These are phyloP conservation scores for Cryptosporidium ryanae DNA, from an alignment of 169 alveolate genomes.

Conservation along the genomic window DNA sequence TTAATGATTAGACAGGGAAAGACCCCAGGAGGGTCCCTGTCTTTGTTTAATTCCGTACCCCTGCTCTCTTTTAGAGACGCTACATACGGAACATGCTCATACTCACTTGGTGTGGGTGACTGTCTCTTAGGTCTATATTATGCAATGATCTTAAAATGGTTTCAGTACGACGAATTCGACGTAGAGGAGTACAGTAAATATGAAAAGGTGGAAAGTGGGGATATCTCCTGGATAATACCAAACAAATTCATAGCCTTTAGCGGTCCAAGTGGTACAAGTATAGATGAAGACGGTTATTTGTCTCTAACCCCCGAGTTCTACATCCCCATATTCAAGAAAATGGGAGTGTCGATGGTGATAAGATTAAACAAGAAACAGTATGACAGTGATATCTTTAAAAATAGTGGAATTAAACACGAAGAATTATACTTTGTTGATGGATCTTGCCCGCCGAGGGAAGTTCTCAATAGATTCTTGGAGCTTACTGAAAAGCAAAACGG, in stretches of 20 bases:
- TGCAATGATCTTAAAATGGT: conserved; percentile 92
- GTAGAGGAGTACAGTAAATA: conserved; percentile 89
- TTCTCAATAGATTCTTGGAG: conserved; percentile 87
- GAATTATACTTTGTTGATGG: conserved; percentile 92
- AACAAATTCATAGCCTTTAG: conserved; percentile 92
- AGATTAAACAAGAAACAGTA: conserved; percentile 91
- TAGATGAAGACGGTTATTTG: conserved; percentile 81
- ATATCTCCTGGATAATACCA: conserved; percentile 93
- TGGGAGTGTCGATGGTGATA: conserved; percentile 88
- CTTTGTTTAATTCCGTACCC: conserved; percentile 56
- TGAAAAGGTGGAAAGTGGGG: conserved; percentile 93
- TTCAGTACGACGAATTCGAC: conserved; percentile 87
- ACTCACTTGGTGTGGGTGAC: conserved; percentile 82
- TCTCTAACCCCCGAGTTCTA: conserved; percentile 91
- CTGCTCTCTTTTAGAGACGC: conserved; percentile 84
- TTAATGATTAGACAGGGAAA: conserved; percentile 81
- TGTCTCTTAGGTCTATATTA: conserved; percentile 91
- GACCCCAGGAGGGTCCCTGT: conserved; percentile 45
- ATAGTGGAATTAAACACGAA: conserved; percentile 84
- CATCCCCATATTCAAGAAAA: conserved; percentile 87
- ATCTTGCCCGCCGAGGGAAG: conserved; percentile 90
- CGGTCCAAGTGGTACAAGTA: conserved; percentile 86
- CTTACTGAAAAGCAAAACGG: conserved; percentile 91
- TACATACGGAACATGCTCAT: conserved; percentile 80
- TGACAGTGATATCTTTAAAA: conserved; percentile 84